phyloP scores from a whole-genome alignment of 2,329 filamentous ascomycete species.

The Fusarium begoniae region DNA sequence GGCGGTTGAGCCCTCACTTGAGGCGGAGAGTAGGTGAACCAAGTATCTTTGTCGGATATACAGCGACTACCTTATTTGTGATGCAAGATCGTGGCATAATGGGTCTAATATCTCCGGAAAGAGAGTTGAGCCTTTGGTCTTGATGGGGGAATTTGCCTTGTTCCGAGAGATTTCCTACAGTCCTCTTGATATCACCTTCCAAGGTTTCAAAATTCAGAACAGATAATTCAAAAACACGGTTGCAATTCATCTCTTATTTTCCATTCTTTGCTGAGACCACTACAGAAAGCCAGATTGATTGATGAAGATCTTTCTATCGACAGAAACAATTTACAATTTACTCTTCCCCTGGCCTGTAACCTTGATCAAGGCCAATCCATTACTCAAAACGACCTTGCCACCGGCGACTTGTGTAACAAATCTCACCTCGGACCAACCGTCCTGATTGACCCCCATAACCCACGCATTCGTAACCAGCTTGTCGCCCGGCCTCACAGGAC shows the following conservation, averaged over 20 bases:
- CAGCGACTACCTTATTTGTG: too few relatives aligned
- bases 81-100: background rate
- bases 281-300: rapidly evolving
- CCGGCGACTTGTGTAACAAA: background rate
- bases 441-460: slow-evolving; percentile 41
- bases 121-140: background rate
- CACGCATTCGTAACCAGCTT: slow-evolving; percentile 55
- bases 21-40: too few relatives aligned
- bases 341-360: background rate
- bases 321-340: background rate
- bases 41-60: rapidly evolving
- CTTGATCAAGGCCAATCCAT: slow-evolving; percentile 8
- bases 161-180: rapidly evolving
- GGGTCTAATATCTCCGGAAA: background rate
- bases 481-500: slow-evolving; percentile 58
- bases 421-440: slow-evolving; percentile 1
- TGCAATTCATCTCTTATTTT: rapidly evolving
- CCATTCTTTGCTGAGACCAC: rapidly evolving
- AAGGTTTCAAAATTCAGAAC: rapidly evolving
- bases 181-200: rapidly evolving
- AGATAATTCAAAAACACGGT: too few relatives aligned
- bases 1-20: too few relatives aligned
- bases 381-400: slow-evolving; percentile 6
- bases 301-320: background rate
- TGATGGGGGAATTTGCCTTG: rapidly evolving